phyloP scores from a whole-genome alignment of 2,329 filamentous ascomycete genomes.

The Rhinocladiella mackenziei region DNA sequence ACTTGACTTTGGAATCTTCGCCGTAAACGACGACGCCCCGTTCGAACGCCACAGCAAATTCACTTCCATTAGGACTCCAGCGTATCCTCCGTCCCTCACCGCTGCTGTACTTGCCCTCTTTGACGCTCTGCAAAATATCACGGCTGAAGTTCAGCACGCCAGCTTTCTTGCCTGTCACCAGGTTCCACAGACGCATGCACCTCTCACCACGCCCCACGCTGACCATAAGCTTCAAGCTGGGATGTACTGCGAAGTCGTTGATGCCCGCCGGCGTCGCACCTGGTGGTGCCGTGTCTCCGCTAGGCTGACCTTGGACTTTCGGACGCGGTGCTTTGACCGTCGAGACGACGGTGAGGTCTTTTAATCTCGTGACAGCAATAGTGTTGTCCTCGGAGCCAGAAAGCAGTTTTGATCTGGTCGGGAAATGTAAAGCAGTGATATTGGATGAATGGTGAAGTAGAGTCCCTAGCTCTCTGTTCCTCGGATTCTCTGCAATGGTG shows the following conservation, averaged over 20 bases:
- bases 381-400: constrained; percentile 88
- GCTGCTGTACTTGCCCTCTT: constrained; percentile 69
- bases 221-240: constrained; percentile 94
- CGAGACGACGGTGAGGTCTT: constrained; percentile 84
- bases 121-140: constrained; percentile 67
- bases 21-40: constrained; percentile 79
- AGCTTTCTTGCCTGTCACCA: constrained; percentile 94
- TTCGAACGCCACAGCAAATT: constrained; percentile 88
- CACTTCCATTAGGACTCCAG: constrained; percentile 73
- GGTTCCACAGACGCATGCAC: constrained; percentile 91
- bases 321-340: constrained; percentile 85
- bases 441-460: constrained; percentile 81
- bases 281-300: constrained; percentile 80
- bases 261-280: constrained; percentile 81
- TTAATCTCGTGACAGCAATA: constrained; percentile 77
- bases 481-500: constrained; percentile 75
- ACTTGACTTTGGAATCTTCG: constrained; percentile 71
- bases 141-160: constrained; percentile 82
- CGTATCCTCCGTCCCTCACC: constrained; percentile 79
- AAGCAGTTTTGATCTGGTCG: constrained; percentile 79
- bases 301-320: constrained; percentile 73
- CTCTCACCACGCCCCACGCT: constrained; percentile 85
- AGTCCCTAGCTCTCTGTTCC: constrained; percentile 82
- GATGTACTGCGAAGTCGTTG: constrained; percentile 93
- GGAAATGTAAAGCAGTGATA: constrained; percentile 75